Base-by-base conservation (phyloP, 192 early-diverging fungal species). In the Chytriomyces hyalinus region DNA sequence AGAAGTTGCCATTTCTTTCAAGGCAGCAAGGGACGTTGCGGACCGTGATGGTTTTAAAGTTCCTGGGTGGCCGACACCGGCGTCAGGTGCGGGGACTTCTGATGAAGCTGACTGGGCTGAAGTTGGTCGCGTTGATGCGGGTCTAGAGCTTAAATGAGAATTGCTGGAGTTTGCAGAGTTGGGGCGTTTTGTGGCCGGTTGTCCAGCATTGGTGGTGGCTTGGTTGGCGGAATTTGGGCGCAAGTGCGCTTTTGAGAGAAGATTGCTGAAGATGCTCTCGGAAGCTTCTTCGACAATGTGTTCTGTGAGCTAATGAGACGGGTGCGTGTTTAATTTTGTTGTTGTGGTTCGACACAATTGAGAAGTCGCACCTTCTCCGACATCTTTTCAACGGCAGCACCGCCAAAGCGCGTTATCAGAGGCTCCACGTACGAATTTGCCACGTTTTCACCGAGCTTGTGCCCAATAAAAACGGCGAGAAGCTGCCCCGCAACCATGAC, bases 401-500 rank as follows among this genome's bases (percentile, higher is more conserved):
- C 73, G 0, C 73, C 73, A 51, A 75, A 75, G 28, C 65, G 63
- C 36, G 73, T 51, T n/a, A 75, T 20, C 11, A 75, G 48, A 13
- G 73, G 73, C 36, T 75, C 73, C 9, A 66, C 63, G 17, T 65
- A 43, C 11, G 47, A 50, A 5, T 48, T 26, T 7, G 73, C 72
- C 8, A 73, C 4, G 13, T 20, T 20, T 20, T 64, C 73, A 15
- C 73, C 73, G 45, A 75, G 13, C 46, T 75, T 75, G 49, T 75
- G 73, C 8, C 73, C 73, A n/a, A 75, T 47, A 8, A 44, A 49
- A 48, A 75, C 73, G 36, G 73, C 61, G 36, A 75, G 48, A 17
- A 75, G 49, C 36, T 75, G 73, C 6, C 73, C 73, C n/a, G 73
- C 64, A 48, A 75, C 48, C 48, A 75, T 26, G 36, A 75, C 64